These are phyloP conservation scores for Lentinus tigrinus DNA, from an alignment of 768 basidiomycete genomes.

Conservation along the genomic window DNA sequence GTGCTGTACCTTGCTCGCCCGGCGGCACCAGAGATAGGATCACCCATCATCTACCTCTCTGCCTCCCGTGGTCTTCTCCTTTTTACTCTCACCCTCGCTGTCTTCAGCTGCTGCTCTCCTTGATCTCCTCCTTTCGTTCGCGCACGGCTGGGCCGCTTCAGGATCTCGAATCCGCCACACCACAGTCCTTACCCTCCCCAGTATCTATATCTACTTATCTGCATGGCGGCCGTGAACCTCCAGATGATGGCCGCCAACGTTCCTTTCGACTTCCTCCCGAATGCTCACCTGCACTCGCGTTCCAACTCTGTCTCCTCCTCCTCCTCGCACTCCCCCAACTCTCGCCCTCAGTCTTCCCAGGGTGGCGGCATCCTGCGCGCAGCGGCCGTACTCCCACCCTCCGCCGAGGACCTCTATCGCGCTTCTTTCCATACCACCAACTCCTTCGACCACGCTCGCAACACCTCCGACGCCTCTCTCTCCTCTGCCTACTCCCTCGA, in stretches of 20 bases:
- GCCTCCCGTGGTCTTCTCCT: conserved; percentile 17
- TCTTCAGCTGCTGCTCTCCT: conserved; percentile 14
- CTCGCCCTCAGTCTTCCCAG: conserved; percentile 79
- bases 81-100: conserved; percentile 5
- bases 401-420: conserved; percentile 71
- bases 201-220: conserved; percentile 26
- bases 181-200: conserved; percentile 38
- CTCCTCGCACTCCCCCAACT: conserved; percentile 69
- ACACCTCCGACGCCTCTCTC: conserved; percentile 39
- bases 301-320: conserved; percentile 78
- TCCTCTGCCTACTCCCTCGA: conserved; percentile 45
- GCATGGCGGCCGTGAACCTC: conserved; percentile 73
- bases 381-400: conserved; percentile 48
- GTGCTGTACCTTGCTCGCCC: not conserved
- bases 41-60: conserved; percentile 23
- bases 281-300: conserved; percentile 65
- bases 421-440: conserved; percentile 55
- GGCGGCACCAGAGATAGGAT: conserved; percentile 11
- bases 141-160: conserved; percentile 58
- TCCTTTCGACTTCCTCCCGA: conserved; percentile 71
- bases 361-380: conserved; percentile 52
- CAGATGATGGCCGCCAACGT: conserved; percentile 67
- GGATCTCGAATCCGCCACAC: conserved; percentile 31
- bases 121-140: conserved; percentile 19
- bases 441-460: conserved; percentile 47